Evolutionary conservation across 2,329 filamentous ascomycete genomes (phyloP).

Genomic region (Talaromyces sp.): DNA sequence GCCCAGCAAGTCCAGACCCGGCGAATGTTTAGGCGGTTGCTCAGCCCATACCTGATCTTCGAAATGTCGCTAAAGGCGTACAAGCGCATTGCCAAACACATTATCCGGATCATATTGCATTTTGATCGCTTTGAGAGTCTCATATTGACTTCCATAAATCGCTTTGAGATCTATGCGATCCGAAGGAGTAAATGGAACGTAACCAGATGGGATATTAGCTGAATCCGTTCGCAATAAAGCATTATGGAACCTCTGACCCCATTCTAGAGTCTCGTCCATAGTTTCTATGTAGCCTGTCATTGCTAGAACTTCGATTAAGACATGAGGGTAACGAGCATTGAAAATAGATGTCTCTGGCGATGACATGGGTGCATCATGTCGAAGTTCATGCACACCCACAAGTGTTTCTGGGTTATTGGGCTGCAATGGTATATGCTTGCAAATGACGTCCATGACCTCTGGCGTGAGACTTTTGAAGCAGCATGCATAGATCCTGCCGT

Average conservation of each 20-base stretch:
- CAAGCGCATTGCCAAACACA: conserved; percentile 38
- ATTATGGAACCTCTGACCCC: conserved; percentile 15
- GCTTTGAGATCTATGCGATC: conserved; percentile 29
- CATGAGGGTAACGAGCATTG: conserved; percentile 34
- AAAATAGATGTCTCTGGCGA: conserved; percentile 30
- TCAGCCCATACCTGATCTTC: too few relatives aligned
- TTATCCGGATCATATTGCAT: conserved; percentile 40
- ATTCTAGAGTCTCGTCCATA: neutral
- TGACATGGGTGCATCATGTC: conserved; percentile 20
- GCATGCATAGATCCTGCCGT: conserved; percentile 18
- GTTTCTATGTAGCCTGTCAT: conserved; percentile 19
- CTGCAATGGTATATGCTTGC: conserved; percentile 21
- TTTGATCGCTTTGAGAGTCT: conserved; percentile 29
- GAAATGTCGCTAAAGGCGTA: too few relatives aligned
- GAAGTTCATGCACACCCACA: conserved; percentile 35
- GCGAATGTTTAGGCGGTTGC: too few relatives aligned
- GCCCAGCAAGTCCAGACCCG: too few relatives aligned
- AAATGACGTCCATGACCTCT: conserved; percentile 29
- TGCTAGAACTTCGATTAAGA: conserved; percentile 42
- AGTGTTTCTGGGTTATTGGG: conserved; percentile 29
- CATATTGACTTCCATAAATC: conserved; percentile 34
- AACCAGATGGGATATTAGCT: conserved; percentile 23
- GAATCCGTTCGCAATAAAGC: conserved; percentile 19
- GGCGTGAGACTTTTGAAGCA: conserved; percentile 28
- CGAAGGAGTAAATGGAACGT: conserved; percentile 34